A percentile compares a stretch with the other conserved stretches of the same genome.
These are phyloP conservation scores for Chlamydomonas applanata DNA, from an alignment of 139 green algal genomes.

Conservation along the genomic window DNA sequence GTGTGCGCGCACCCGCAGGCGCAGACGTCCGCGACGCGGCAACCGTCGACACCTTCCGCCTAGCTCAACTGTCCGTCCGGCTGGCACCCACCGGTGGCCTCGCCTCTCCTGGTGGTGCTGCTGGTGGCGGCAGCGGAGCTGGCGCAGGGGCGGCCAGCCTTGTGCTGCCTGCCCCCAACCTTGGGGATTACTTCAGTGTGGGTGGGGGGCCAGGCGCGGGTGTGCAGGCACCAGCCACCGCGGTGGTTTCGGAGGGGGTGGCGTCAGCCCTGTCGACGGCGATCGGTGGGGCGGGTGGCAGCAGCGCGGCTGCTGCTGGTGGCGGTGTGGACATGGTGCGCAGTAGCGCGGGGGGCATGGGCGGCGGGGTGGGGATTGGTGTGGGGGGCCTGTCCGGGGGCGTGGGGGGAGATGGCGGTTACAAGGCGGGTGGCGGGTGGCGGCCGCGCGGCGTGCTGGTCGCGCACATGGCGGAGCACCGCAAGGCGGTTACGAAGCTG, in stretches of 20 bases:
- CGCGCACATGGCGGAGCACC: constrained; percentile 89
- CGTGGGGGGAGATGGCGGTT: not conserved
- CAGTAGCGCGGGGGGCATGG: not conserved
- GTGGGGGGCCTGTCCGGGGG: not conserved
- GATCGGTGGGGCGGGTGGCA: not conserved
- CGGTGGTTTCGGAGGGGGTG: constrained; percentile 1
- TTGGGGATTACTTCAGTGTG: constrained; percentile 19
- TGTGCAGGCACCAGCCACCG: not conserved
- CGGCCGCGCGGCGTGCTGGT: constrained; percentile 84
- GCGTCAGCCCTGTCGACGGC: not conserved
- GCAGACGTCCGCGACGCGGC: constrained; percentile 24
- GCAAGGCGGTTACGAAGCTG: constrained; percentile 70
- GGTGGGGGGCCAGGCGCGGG: constrained; percentile 5
- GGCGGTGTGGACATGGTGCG: not conserved
- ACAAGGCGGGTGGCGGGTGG: constrained; percentile 54
- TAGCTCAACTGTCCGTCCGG: constrained; percentile 13
- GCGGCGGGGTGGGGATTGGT: not conserved
- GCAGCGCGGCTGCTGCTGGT: not conserved
- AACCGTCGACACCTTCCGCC: constrained; percentile 15
- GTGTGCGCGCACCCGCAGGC: not conserved
- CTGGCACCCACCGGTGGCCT: not conserved
- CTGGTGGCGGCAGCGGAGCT: not conserved
- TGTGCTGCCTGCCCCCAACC: not conserved
- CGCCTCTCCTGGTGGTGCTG: not conserved
- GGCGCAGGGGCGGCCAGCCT: not conserved